Conservation (phyloP, 2,329 filamentous ascomycete species). For the Colletotrichum lentis region DNA sequence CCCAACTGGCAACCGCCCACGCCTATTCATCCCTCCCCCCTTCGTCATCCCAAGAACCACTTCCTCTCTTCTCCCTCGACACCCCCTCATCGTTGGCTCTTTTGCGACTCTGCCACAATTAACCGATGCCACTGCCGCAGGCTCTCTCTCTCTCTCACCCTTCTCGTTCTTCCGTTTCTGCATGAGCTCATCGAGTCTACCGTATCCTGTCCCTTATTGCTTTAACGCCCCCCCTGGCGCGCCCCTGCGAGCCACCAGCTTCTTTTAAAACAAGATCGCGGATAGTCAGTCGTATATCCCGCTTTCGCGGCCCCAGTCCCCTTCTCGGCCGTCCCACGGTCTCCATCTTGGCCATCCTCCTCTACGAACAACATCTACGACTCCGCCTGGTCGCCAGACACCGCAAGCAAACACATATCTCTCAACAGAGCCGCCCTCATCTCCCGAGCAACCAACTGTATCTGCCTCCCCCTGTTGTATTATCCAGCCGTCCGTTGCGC, state of each 20-base stretch:
- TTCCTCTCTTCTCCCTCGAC: conserved; percentile 16
- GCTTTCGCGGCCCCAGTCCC: conserved; percentile 19
- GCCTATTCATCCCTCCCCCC: conserved; percentile 16
- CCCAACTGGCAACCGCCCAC: conserved; percentile 21
- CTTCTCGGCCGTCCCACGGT: conserved; percentile 12
- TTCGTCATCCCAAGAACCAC: conserved; percentile 31
- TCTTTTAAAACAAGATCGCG: conserved; percentile 23
- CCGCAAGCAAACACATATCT: conserved; percentile 9
- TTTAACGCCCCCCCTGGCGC: not conserved
- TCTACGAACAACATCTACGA: conserved; percentile 14
- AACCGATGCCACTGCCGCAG: conserved; percentile 19
- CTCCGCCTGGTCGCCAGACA: conserved; percentile 17
- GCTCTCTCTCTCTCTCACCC: conserved; percentile 17
- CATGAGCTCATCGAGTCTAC: conserved; percentile 20
- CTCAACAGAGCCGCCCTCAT: not conserved
- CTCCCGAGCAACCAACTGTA: not conserved
- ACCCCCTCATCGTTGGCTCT: conserved; percentile 28
- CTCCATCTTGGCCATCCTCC: conserved; percentile 17
- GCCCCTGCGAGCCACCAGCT: not conserved
- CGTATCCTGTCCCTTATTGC: not conserved
- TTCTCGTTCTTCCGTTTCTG: conserved; percentile 18
- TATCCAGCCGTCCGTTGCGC: conserved; percentile 12
- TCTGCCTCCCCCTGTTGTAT: conserved; percentile 12
- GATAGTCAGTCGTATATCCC: conserved; percentile 28
- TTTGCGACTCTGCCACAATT: conserved; percentile 34